Conservation (phyloP, 768 basidiomycete species). For the Lyophyllum decastes region DNA sequence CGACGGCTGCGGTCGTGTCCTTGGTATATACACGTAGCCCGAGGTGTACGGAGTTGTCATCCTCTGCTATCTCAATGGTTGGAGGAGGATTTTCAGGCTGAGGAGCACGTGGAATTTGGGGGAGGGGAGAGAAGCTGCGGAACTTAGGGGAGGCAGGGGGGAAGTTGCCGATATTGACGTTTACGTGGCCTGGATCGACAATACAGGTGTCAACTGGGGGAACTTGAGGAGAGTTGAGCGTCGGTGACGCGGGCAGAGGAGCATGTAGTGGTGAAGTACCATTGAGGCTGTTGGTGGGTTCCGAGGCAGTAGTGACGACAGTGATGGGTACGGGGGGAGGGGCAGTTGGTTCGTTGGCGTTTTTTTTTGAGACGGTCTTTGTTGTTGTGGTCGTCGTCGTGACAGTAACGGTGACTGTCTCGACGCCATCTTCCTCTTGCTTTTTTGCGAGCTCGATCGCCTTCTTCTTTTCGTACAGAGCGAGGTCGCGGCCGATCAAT, state of each 20-base stretch:
- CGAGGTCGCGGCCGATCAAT: slow-evolving; percentile 36
- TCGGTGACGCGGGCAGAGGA: neutral
- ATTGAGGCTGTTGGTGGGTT: neutral
- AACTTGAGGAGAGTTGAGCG: slow-evolving; percentile 2
- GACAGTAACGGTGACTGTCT: slow-evolving; percentile 20
- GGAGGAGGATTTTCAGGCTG: slow-evolving; percentile 7
- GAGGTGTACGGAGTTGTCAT: slow-evolving; percentile 41
- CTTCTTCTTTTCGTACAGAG: slow-evolving; percentile 32
- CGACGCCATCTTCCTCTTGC: slow-evolving; percentile 22
- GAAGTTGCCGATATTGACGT: neutral
- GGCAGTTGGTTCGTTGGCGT: neutral
- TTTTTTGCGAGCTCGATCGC: slow-evolving; percentile 22
- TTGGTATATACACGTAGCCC: slow-evolving; percentile 45
- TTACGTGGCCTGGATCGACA: slow-evolving; percentile 15
- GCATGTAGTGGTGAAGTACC: neutral
- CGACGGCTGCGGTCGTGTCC: slow-evolving; percentile 38
- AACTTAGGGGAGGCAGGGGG: slow-evolving; percentile 3
- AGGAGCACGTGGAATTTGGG: neutral
- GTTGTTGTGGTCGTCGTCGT: slow-evolving; percentile 21
- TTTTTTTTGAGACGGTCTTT: slow-evolving; percentile 25
- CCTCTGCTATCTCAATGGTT: slow-evolving; percentile 21
- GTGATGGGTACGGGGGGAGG: neutral
- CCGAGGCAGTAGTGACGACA: neutral
- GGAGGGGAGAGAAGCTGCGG: neutral
- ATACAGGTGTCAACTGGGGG: slow-evolving; percentile 11